Conservation (phyloP, 2,329 filamentous ascomycete genomes). For the Nemania sp. region DNA sequence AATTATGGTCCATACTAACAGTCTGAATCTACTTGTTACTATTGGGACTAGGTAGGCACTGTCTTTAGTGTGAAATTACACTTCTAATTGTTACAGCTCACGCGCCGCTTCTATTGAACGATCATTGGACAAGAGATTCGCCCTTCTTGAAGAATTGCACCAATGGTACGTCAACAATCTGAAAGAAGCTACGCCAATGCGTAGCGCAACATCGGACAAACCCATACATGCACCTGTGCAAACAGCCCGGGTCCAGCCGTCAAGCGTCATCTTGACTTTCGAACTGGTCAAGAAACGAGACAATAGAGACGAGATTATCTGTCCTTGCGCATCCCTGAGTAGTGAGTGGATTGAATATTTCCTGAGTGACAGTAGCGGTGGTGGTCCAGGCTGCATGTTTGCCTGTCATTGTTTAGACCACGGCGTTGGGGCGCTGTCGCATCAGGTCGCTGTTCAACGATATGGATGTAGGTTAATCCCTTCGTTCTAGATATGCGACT, state of each 20-base stretch:
- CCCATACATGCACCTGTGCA: background rate
- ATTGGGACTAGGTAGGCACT: slow-evolving; percentile 23
- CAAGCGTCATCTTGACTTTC: slow-evolving; percentile 7
- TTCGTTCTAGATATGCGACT: background rate
- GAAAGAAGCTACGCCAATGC: background rate
- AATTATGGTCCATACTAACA: slow-evolving; percentile 33
- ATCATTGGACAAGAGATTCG: slow-evolving; percentile 16
- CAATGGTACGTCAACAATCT: slow-evolving; percentile 25
- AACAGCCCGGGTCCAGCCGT: background rate
- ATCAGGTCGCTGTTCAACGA: slow-evolving; percentile 17
- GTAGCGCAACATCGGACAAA: background rate
- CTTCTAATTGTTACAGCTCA: slow-evolving; percentile 17
- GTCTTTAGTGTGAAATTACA: background rate
- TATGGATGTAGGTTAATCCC: slow-evolving; percentile 14
- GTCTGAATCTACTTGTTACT: slow-evolving; percentile 31
- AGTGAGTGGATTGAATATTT: slow-evolving; percentile 16
- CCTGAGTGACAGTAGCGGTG: background rate
- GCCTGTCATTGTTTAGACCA: slow-evolving; percentile 10
- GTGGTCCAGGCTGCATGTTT: slow-evolving; percentile 6
- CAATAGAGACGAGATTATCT: slow-evolving; percentile 11
- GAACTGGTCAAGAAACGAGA: slow-evolving; percentile 11
- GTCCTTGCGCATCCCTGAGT: slow-evolving; percentile 11
- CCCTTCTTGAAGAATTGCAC: slow-evolving; percentile 24
- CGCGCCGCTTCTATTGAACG: slow-evolving; percentile 18
- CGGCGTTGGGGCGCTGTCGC: background rate